Base-by-base conservation (phyloP, 1,284 basidiomycete species). In the Takashimella tepidaria region DNA sequence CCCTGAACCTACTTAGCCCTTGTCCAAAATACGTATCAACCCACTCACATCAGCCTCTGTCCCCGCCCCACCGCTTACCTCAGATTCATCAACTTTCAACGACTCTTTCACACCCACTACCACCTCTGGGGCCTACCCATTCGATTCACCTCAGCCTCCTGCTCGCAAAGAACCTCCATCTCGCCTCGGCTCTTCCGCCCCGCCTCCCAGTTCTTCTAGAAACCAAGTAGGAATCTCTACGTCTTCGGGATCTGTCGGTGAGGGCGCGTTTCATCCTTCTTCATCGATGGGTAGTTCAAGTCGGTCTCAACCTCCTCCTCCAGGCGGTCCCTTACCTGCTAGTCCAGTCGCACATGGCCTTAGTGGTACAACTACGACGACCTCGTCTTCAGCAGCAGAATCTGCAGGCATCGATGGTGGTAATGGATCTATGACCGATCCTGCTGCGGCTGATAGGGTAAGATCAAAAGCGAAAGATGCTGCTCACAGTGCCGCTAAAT, bases 401-500 rank as follows among this genome's bases (percentile, higher is more conserved):
- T 37, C 16, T 8, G 31, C 31, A 37, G 31, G 10, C 10, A 16
- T 37, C 8, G n/a, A n/a, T n/a, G n/a, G n/a, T n/a, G n/a, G n/a
- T n/a, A n/a, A n/a, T n/a, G n/a, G n/a, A n/a, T n/a, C n/a, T n/a
- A 8, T 16, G 16, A 37, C 31, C 8, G 31, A 37, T 16, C 10
- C 31, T 8, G 31, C 31, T 8, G 31, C 16, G 10, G 16, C 31
- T 8, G 31, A 37, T 37, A 8, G 31, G 31, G 31, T 37, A 8
- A 37, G 25, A 19, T 47, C 45, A 47, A 25, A 47, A 10, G 24
- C 71, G 3, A 68, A 68, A 43, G 69, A 69, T 47, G 67, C 67
- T 4, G 71, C 72, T 6, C 63, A 65, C 27, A 67, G 60, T 11
- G 70, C 72, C 0, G 77, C 78, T 43, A 78, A 79, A 26, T 78